Percentiles rank a stretch among this genome's conserved stretches.
phyloP scores from a whole-genome alignment of 2,329 filamentous ascomycete genomes.

The Phyllosticta ampelicida region DNA sequence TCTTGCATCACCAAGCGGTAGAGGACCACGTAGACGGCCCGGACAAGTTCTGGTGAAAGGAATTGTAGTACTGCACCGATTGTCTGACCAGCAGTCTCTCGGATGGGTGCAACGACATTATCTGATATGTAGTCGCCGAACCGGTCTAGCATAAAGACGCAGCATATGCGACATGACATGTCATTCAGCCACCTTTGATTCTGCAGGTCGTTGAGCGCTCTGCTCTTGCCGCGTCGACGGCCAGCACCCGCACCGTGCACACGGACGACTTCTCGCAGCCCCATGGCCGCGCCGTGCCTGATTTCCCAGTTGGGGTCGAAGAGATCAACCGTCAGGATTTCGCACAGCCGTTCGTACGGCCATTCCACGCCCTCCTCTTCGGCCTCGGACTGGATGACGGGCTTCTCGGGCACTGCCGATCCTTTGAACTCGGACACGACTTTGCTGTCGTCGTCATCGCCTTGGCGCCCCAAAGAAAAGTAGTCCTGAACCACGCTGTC shows the following conservation, averaged over 20 bases:
- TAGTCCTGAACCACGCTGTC: constrained; percentile 58
- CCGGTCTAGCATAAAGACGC: constrained; percentile 91
- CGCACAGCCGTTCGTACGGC: constrained; percentile 89
- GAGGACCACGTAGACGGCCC: constrained; percentile 73
- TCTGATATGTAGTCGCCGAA: constrained; percentile 98
- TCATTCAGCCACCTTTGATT: constrained; percentile 90
- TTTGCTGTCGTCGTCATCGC: constrained; percentile 80
- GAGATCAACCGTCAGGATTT: constrained; percentile 85
- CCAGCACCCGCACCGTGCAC: constrained; percentile 89
- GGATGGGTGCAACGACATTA: constrained; percentile 89
- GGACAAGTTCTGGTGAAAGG: constrained; percentile 66
- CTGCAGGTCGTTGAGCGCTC: constrained; percentile 62
- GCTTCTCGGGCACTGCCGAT: constrained; percentile 66
- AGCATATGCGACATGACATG: constrained; percentile 86
- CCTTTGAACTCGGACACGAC: constrained; percentile 96
- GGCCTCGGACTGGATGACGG: constrained; percentile 68
- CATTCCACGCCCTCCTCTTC: constrained; percentile 73
- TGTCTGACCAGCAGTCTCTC: constrained; percentile 90
- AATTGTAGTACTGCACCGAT: constrained; percentile 82
- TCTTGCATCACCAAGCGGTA: constrained; percentile 88
- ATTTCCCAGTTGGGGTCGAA: constrained; percentile 95
- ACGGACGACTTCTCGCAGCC: constrained; percentile 77
- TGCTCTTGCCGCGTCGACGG: constrained; percentile 57
- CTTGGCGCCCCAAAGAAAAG: constrained; percentile 74
- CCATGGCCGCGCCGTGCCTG: constrained; percentile 92